A percentile compares a stretch with the other conserved stretches of the same genome.
These are phyloP conservation scores for Candida berthetii DNA, from an alignment of 805 yeast species.

Conservation along the genomic window DNA sequence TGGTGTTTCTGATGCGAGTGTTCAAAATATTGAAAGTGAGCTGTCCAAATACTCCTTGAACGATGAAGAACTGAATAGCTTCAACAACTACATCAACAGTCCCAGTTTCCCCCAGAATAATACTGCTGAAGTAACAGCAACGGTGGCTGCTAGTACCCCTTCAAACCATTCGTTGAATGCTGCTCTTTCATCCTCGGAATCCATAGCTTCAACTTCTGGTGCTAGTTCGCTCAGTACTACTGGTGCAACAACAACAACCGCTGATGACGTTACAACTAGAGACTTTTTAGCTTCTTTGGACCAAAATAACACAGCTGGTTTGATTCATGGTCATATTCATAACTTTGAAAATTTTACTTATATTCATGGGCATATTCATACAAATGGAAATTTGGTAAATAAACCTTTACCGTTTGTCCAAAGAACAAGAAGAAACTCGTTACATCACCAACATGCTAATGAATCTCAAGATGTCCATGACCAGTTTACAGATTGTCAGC, in stretches of 20 bases:
- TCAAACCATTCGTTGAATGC: too few species aligned
- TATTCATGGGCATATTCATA: slow-evolving; percentile 66
- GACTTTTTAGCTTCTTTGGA: neutral
- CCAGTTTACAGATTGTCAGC: slow-evolving; percentile 28
- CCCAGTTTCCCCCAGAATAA: neutral
- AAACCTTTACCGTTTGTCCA: neutral
- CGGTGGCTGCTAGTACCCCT: neutral
- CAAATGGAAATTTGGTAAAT: slow-evolving; percentile 8
- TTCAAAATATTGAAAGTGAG: neutral
- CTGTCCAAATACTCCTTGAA: neutral
- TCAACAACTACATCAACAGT: neutral
- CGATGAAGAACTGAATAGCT: neutral
- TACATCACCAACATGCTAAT: slow-evolving; percentile 13
- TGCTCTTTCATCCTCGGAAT: neutral
- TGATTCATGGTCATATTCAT: slow-evolving; percentile 66
- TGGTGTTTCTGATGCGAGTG: neutral
- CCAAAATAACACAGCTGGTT: slow-evolving; percentile 31
- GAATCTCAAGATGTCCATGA: slow-evolving; percentile 8
- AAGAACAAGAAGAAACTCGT: slow-evolving; percentile 3
- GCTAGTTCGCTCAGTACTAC: too few species aligned
- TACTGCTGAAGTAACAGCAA: neutral
- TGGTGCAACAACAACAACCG: neutral
- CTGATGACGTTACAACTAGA: neutral
- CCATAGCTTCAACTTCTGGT: neutral
- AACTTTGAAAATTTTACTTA: slow-evolving; percentile 55